Evolutionary conservation across 805 yeast species (phyloP), one percentile per base, ranked within the genome.

Genomic region (Nakazawaea holstii): DNA sequence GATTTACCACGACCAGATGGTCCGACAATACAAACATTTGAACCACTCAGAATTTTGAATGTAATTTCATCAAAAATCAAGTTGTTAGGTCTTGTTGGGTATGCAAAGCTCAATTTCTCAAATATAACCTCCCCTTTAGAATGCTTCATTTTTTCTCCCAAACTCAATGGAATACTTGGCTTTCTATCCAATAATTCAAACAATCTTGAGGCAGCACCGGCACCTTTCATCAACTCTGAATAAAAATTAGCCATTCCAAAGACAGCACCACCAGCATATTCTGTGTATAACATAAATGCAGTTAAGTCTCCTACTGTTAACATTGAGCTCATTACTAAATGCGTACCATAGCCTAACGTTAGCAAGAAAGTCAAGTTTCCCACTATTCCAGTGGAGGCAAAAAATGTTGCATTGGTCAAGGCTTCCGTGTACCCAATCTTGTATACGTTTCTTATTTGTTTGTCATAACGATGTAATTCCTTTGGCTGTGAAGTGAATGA

Each of bases 1-100:
- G 96, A 88, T 65, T 92, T 92, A 15, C 98, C 98, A 46, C 95
- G 82, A 2, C 98, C 98, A 11, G 95, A 86, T 8, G 96, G 97
- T 1, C 98, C 98, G 15, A 91, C 97, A 53, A 92, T 80, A 60
- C 97, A 91, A 13, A 91, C 85, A 56, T 91, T 90, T 52, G 90
- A 89, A 6, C 97, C 97, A 13, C 88, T 79, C 29, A 72, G 68
- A 47, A 92, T 83, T 11, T 69, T 74, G 55, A 92, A 75, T 49
- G 80, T 72, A 41, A 91, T 65, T 28, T 79, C 72, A 27, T 73
- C 65, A 65, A 92, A 89, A 17, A 92, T 80, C 17, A 65, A 61
- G 39, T 82, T 76, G 51, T 87, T 80, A 10, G 86, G 86, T 51
- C 98, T 77, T 1, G 97, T 88, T 29, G 98, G 97, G 62, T 92